These are phyloP conservation scores for Begonia loranthoides DNA, from an alignment of 306 rosid genomes.

Conservation along the genomic window DNA sequence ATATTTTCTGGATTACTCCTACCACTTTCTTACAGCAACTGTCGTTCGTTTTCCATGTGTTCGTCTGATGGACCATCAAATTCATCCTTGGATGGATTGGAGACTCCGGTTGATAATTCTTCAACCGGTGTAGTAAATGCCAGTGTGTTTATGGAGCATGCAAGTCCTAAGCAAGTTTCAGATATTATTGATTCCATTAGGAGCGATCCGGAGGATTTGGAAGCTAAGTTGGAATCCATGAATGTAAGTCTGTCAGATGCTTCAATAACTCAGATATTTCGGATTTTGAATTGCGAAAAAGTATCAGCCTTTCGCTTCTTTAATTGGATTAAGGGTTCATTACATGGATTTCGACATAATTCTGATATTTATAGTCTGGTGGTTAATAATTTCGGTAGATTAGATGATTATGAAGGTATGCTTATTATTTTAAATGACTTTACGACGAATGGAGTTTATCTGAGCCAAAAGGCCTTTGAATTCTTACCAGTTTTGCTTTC, in stretches of 20 bases:
- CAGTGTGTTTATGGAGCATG: conserved; percentile 9
- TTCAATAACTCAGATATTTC: conserved; percentile 22
- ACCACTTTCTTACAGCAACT: conserved; percentile 6
- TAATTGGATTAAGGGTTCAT: conserved; percentile 36
- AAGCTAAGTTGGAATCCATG: conserved; percentile 24
- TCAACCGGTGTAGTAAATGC: conserved; percentile 3
- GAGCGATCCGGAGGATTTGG: conserved; percentile 32
- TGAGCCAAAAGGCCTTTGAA: conserved; percentile 34
- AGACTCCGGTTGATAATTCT: not conserved
- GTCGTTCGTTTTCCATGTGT: conserved; percentile 16
- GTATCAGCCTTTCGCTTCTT: conserved; percentile 42
- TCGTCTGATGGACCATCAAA: not conserved
- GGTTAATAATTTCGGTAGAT: conserved; percentile 49
- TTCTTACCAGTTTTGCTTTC: conserved; percentile 29
- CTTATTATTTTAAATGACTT: conserved; percentile 28
- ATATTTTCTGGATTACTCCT: conserved; percentile 3
- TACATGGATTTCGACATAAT: conserved; percentile 17
- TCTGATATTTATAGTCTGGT: conserved; percentile 33
- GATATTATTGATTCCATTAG: conserved; percentile 31
- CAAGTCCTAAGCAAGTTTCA: conserved; percentile 20
- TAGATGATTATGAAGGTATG: conserved; percentile 46
- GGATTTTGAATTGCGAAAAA: conserved; percentile 19
- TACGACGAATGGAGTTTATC: conserved; percentile 10
- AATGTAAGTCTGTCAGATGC: conserved; percentile 26
- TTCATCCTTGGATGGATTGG: conserved; percentile 4